These are phyloP conservation scores for Rhodofomes roseus DNA, from an alignment of 1,284 basidiomycete genomes.

Conservation along the genomic window DNA sequence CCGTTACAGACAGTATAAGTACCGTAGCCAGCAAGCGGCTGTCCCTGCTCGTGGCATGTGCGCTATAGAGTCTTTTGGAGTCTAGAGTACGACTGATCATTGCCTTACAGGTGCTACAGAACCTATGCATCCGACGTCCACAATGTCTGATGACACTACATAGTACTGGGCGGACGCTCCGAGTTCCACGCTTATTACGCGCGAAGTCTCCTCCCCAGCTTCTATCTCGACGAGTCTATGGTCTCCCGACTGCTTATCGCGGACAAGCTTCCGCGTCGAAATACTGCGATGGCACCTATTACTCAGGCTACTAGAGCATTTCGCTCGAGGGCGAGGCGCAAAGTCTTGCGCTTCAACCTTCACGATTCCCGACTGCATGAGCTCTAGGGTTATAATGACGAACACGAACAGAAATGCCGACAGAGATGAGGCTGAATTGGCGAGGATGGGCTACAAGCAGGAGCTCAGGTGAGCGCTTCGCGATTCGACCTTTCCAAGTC, in stretches of 20 bases:
- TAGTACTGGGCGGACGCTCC: too few relatives aligned
- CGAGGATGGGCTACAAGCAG: conserved; percentile 74
- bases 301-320: not conserved
- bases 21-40: too few relatives aligned
- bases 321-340: not conserved
- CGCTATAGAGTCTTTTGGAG: too few relatives aligned
- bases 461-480: conserved; percentile 50
- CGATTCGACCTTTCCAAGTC: too few relatives aligned
- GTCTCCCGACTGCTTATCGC: not conserved
- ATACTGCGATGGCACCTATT: not conserved
- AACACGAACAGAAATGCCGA: conserved; percentile 5
- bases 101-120: too few relatives aligned
- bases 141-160: too few relatives aligned
- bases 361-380: not conserved
- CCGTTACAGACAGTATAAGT: too few relatives aligned
- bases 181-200: not conserved
- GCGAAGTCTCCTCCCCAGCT: not conserved
- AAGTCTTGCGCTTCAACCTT: not conserved
- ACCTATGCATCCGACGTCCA: too few relatives aligned
- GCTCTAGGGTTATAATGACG: not conserved
- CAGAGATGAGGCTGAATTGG: conserved; percentile 61
- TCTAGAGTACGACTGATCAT: too few relatives aligned
- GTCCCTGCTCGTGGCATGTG: too few relatives aligned
- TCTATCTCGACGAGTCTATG: not conserved
- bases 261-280: not conserved